phyloP scores from a whole-genome alignment of 805 yeast genomes.

The Metschnikowia gruessii region DNA sequence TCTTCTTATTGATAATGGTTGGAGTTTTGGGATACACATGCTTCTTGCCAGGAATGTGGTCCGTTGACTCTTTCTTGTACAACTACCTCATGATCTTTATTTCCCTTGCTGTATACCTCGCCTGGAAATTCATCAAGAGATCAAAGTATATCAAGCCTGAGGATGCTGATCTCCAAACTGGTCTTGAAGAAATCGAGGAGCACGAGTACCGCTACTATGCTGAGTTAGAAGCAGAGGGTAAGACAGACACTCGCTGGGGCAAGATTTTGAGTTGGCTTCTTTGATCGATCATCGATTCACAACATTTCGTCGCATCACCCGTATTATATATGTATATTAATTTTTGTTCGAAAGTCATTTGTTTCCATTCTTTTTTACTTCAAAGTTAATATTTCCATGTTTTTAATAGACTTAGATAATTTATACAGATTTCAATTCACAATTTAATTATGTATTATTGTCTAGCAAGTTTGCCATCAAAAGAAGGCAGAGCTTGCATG shows the following conservation, averaged over 20 bases:
- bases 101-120: slow-evolving; percentile 27
- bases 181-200: slow-evolving; percentile 47
- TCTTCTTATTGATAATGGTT: slow-evolving; percentile 36
- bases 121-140: slow-evolving; percentile 38
- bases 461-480: slow-evolving; percentile 5
- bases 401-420: not conserved
- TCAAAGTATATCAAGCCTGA: slow-evolving; percentile 40
- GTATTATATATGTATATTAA: not conserved
- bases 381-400: no score
- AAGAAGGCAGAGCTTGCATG: slow-evolving; percentile 1
- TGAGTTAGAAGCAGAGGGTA: slow-evolving; percentile 27
- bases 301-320: not conserved
- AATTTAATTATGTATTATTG: not conserved
- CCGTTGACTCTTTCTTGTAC: slow-evolving; percentile 58
- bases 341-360: not conserved
- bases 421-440: not conserved
- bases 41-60: slow-evolving; percentile 67
- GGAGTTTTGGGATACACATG: slow-evolving; percentile 70
- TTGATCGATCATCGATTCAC: slow-evolving; percentile 2
- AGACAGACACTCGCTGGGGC: slow-evolving; percentile 16
- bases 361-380: not conserved
- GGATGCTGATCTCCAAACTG: slow-evolving; percentile 46
- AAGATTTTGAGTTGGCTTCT: slow-evolving; percentile 16
- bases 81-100: slow-evolving; percentile 69
- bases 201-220: slow-evolving; percentile 46